Evolutionary conservation across 352 stramenopile species (phyloP).

Genomic region (Aphanomyces euteiches): DNA sequence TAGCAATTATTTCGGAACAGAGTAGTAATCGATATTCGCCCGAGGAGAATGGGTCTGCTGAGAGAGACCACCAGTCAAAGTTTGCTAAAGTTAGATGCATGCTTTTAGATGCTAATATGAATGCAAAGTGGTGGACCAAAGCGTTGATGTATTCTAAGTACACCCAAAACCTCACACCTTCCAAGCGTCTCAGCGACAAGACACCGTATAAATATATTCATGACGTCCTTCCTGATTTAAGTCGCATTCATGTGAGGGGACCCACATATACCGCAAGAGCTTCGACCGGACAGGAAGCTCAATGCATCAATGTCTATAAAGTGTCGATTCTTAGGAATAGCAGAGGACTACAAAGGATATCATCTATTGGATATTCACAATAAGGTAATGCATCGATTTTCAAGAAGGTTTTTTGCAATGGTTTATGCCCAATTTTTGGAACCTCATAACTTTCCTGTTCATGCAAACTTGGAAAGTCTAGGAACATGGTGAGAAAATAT

Average conservation of each 20-base stretch:
- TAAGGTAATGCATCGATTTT: too few species aligned
- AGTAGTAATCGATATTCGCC: neutral
- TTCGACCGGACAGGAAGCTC: neutral
- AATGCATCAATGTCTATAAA: neutral
- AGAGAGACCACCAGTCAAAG: slow-evolving; percentile 4
- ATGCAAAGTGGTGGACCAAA: neutral
- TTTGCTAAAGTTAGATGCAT: neutral
- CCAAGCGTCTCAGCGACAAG: neutral
- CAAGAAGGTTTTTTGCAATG: too few species aligned
- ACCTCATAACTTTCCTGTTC: too few species aligned
- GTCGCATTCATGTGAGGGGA: neutral
- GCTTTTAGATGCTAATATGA: neutral
- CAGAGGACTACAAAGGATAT: neutral
- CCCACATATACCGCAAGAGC: neutral
- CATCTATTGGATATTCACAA: neutral
- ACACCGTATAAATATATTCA: neutral
- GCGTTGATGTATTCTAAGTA: neutral
- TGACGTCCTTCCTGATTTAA: neutral
- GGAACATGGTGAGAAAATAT: too few species aligned
- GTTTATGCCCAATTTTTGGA: too few species aligned
- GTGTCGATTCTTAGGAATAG: neutral
- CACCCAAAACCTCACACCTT: neutral
- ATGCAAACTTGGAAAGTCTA: too few species aligned
- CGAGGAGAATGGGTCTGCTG: neutral
- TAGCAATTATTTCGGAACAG: too few species aligned